phyloP scores from a whole-genome alignment of 2,329 filamentous ascomycete species.

The Monilinia aucupariae region DNA sequence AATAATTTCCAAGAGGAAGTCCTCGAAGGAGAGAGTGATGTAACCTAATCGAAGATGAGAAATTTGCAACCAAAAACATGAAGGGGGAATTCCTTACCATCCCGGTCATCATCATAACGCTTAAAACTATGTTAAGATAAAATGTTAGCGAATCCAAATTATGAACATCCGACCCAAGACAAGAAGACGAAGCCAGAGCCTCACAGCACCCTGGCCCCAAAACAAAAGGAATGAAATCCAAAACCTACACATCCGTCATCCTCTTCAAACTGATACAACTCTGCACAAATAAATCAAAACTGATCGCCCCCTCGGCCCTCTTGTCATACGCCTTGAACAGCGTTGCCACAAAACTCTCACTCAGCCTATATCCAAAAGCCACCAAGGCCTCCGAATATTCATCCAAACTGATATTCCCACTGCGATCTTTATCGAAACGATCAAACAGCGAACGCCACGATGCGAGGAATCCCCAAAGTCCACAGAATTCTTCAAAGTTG shows the following conservation, averaged over 20 bases:
- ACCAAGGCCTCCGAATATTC: constrained; percentile 90
- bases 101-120: constrained; percentile 94
- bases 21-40: constrained; percentile 67
- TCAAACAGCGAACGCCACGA: constrained; percentile 94
- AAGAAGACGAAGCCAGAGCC: background rate
- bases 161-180: background rate
- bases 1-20: constrained; percentile 34
- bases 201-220: background rate
- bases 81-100: constrained; percentile 47
- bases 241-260: constrained; percentile 79
- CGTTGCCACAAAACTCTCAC: constrained; percentile 73
- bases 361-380: constrained; percentile 89
- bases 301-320: constrained; percentile 63
- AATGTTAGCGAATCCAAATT: background rate
- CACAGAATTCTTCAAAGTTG: constrained; percentile 93
- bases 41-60: constrained; percentile 42
- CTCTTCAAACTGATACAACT: constrained; percentile 93
- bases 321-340: constrained; percentile 89
- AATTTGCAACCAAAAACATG: background rate
- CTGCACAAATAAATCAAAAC: constrained; percentile 96
- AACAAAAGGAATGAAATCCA: background rate
- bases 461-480: constrained; percentile 90
- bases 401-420: constrained; percentile 75
- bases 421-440: constrained; percentile 83
- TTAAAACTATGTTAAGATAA: constrained; percentile 56